Conservation (phyloP, 352 stramenopile genomes). For the Pythium angustatum region DNA sequence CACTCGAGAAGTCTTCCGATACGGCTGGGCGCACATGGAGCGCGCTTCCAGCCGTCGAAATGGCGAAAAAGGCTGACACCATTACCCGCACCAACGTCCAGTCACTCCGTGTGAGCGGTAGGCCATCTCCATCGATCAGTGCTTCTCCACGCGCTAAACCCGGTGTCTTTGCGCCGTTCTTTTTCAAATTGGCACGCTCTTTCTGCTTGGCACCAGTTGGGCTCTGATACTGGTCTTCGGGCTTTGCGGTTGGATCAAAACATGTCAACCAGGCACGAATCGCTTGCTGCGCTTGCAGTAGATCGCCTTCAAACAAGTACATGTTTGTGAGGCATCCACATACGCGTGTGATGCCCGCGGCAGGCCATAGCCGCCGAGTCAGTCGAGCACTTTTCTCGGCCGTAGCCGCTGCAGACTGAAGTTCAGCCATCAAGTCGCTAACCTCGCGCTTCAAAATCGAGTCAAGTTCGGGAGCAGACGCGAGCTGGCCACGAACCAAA, state of each 20-base stretch:
- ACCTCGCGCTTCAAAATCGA: slow-evolving; percentile 64
- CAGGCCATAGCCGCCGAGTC: slow-evolving; percentile 67
- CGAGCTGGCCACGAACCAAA: slow-evolving; percentile 68
- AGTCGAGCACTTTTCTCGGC: slow-evolving; percentile 67
- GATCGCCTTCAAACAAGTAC: slow-evolving; percentile 71
- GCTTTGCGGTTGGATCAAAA: slow-evolving; percentile 72
- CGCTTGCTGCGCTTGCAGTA: slow-evolving; percentile 47
- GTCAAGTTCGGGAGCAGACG: slow-evolving; percentile 63
- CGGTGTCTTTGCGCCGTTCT: slow-evolving; percentile 12
- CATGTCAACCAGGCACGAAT: slow-evolving; percentile 71
- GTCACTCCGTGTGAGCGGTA: slow-evolving; percentile 78
- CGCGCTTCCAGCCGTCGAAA: slow-evolving; percentile 52
- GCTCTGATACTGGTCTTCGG: slow-evolving; percentile 36
- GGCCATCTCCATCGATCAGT: slow-evolving; percentile 71
- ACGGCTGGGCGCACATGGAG: slow-evolving; percentile 50
- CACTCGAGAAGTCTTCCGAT: slow-evolving; percentile 26
- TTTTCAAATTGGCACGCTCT: slow-evolving; percentile 11
- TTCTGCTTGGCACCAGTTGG: slow-evolving; percentile 31
- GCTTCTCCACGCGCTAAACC: slow-evolving; percentile 71
- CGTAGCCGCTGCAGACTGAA: slow-evolving; percentile 57
- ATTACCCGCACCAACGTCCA: slow-evolving; percentile 83
- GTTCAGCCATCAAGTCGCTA: slow-evolving; percentile 59
- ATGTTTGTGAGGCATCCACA: slow-evolving; percentile 76
- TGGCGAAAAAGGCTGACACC: slow-evolving; percentile 78
- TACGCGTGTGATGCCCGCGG: slow-evolving; percentile 77